Evolutionary conservation across 179 eudicot species (phyloP).

Genomic region (Patellifolia procumbens): DNA sequence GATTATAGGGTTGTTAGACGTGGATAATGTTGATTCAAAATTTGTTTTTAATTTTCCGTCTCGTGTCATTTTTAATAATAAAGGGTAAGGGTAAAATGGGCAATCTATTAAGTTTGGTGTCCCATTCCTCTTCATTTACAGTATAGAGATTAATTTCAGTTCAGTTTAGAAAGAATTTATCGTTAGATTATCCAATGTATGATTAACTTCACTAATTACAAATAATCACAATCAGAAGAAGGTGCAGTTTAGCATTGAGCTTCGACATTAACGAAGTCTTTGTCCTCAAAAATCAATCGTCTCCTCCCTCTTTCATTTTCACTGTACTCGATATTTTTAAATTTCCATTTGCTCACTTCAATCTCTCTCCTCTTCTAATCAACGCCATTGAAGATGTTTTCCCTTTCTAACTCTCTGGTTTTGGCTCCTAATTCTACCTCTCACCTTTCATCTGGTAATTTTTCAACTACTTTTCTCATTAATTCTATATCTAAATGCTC

Average conservation of each 20-base stretch:
- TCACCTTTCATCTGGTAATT: constrained; percentile 43
- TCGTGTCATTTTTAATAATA: too few species aligned
- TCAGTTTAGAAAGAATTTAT: too few species aligned
- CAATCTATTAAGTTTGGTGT: too few species aligned
- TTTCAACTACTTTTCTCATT: background rate
- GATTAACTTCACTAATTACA: too few species aligned
- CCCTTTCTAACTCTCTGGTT: constrained; percentile 39
- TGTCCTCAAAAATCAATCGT: background rate
- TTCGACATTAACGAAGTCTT: constrained; percentile 12
- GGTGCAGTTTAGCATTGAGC: background rate
- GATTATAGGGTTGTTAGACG: too few species aligned
- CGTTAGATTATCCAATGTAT: too few species aligned
- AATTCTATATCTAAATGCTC: background rate
- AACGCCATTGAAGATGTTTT: constrained; percentile 29
- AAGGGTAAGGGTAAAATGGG: too few species aligned
- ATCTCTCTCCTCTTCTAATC: constrained; percentile 6
- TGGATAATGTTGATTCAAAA: too few species aligned
- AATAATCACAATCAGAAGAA: background rate
- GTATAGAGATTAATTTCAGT: too few species aligned
- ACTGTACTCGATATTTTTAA: background rate
- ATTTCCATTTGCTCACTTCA: background rate
- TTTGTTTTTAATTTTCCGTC: too few species aligned
- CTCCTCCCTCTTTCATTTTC: background rate
- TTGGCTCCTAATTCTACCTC: constrained; percentile 29
- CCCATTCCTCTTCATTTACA: too few species aligned